A percentile compares a stretch with the other conserved stretches of the same genome.
These are phyloP conservation scores for Ormosia semicastrata DNA, from an alignment of 306 rosid genomes.

Conservation along the genomic window DNA sequence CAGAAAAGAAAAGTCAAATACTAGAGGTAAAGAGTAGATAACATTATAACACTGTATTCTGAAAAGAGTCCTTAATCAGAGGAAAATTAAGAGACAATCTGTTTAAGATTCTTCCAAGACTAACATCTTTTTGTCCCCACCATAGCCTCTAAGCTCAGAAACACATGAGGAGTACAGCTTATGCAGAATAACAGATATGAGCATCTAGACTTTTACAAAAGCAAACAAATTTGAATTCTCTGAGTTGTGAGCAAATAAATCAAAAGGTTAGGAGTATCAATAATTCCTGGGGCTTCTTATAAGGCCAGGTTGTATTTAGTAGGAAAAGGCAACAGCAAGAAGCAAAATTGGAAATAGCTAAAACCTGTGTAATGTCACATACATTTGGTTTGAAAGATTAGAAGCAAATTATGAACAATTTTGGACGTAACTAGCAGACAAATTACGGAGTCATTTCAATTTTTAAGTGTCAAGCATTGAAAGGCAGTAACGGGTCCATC, in stretches of 20 bases:
- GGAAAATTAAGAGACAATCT: conserved; percentile 34
- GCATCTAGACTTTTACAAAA: conserved; percentile 26
- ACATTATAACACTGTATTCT: conserved; percentile 15
- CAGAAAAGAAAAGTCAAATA: conserved; percentile 17
- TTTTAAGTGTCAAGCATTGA: background rate
- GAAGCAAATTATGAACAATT: background rate
- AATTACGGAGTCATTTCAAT: background rate
- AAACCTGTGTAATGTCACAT: background rate
- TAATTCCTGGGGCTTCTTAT: background rate
- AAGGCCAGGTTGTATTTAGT: background rate
- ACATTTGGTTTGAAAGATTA: background rate
- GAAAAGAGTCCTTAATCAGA: conserved; percentile 30
- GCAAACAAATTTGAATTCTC: conserved; percentile 27
- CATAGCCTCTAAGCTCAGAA: conserved; percentile 30
- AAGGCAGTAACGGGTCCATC: background rate
- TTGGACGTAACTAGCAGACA: background rate
- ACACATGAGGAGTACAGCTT: conserved; percentile 41
- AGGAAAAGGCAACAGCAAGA: background rate
- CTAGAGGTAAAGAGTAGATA: background rate
- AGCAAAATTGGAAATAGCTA: background rate
- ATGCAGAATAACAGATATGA: conserved; percentile 13
- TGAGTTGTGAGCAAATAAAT: background rate
- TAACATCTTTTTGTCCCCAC: conserved; percentile 40
- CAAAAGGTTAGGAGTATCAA: background rate
- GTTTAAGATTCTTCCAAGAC: conserved; percentile 35